Evolutionary conservation across 768 basidiomycete genomes (phyloP), one percentile per base, ranked within the genome.

Genomic region (Trametes meyenii): DNA sequence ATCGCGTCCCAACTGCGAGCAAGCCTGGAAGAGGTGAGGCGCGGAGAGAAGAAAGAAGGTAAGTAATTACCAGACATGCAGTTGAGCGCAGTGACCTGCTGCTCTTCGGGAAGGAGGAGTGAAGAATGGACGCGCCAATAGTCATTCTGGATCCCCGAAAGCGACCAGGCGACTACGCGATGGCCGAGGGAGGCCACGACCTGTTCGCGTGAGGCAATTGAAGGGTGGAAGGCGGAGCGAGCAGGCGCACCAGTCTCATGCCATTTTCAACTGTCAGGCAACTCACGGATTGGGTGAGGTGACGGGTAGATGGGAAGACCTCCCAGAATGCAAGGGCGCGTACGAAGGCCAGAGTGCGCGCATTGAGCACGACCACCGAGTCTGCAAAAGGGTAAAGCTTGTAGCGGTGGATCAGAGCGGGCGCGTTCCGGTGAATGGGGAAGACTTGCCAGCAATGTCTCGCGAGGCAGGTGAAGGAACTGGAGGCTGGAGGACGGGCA

Each of bases 81-180:
- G 71, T 89, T 88, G 53, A 94, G 70, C 10, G 87, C 75, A 5
- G 85, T 86, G 23, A 93, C 79, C 5, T 69, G 57, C 52, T 83
- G 78, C 23, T 74, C 77, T 46, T 83, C 80, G 1, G 86, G 82
- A 45, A 92, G 80, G n/a, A 82, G 68, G 5, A 94, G 79, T 19
- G 91, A 89, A 2, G 93, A 94, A 71, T 95, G 93, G 8, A 94
- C 82, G 36, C 86, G 82, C 90, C 90, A 94, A 7, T 79, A 78
- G 66, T 85, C 81, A 39, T 83, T 76, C 62, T 84, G 81, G 16
- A 81, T 79, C 40, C 83, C 86, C 23, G 89, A 90, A 48, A 90
- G 80, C n/a, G 82, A 83, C 92, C 92, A 95, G 39, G 85, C 85
- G 50, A 89, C 92, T 49, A 95, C 76, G 54, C 84, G 84, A 44